These are phyloP conservation scores for Antrodiella citrinella DNA, from an alignment of 768 basidiomycete species.

Conservation along the genomic window DNA sequence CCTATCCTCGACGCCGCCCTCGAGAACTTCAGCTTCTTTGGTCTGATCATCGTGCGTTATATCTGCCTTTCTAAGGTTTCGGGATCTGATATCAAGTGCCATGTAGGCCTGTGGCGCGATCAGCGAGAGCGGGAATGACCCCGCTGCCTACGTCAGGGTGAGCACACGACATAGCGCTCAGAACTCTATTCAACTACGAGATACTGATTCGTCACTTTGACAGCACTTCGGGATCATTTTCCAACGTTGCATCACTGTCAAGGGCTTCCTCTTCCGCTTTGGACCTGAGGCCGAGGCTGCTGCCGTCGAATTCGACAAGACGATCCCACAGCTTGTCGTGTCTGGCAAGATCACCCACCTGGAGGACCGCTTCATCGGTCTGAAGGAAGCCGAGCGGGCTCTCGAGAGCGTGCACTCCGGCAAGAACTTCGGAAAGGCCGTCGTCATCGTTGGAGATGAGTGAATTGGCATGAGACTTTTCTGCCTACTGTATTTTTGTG, in stretches of 20 bases:
- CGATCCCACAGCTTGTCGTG: constrained; percentile 22
- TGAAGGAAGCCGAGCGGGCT: constrained; percentile 27
- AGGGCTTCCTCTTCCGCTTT: constrained; percentile 23
- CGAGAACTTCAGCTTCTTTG: constrained; percentile 7
- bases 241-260: constrained; percentile 19
- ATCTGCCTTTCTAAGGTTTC: constrained; percentile 11
- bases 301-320: constrained; percentile 19
- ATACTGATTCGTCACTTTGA: too few relatives aligned
- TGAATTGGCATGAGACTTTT: not conserved
- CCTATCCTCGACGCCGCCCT: constrained; percentile 21
- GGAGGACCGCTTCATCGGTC: constrained; percentile 25
- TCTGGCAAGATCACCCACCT: constrained; percentile 28
- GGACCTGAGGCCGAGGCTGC: constrained; percentile 12
- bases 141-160: constrained; percentile 7
- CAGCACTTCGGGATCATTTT: constrained; percentile 20
- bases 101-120: constrained; percentile 7
- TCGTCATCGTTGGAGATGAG: constrained; percentile 24
- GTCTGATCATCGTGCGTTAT: constrained; percentile 24
- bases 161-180: too few relatives aligned
- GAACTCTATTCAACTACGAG: too few relatives aligned
- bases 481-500: too few relatives aligned
- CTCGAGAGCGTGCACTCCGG: constrained; percentile 27
- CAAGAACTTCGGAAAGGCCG: constrained; percentile 27
- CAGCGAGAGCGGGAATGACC: constrained; percentile 6
- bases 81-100: not conserved